Conservation (phyloP, 202 grass and related monocot genomes). For the Eragrostis tef region DNA sequence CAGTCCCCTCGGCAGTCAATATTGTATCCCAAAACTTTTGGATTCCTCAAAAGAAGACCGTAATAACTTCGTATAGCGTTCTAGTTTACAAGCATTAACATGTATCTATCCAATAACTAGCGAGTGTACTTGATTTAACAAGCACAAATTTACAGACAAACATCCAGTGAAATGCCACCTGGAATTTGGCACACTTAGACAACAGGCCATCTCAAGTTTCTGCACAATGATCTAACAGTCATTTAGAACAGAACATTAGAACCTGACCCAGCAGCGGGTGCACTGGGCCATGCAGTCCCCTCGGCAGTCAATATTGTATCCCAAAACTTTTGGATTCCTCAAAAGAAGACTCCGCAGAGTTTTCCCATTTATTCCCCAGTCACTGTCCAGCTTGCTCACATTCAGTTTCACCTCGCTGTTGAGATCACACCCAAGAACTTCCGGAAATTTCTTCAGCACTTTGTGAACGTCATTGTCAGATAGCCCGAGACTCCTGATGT, state of each 20-base stretch:
- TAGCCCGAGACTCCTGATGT: conserved; percentile 67
- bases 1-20: conserved; percentile 94
- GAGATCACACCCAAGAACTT: conserved; percentile 86
- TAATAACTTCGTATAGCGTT: too few species aligned
- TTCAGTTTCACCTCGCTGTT: conserved; percentile 72
- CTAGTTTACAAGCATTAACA: conserved; percentile 31
- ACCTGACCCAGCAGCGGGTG: conserved; percentile 93
- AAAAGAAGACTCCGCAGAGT: conserved; percentile 72
- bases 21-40: conserved; percentile 90
- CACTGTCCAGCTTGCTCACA: conserved; percentile 71
- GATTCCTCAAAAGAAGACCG: conserved; percentile 79
- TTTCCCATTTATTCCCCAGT: conserved; percentile 89
- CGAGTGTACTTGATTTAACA: neutral
- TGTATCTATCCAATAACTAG: neutral
- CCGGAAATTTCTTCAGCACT: conserved; percentile 90
- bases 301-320: conserved; percentile 87
- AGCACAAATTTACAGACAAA: conserved; percentile 1
- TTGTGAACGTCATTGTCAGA: conserved; percentile 74
- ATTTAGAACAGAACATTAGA: conserved; percentile 48
- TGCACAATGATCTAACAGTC: neutral
- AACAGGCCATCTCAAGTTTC: neutral
- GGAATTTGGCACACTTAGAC: neutral
- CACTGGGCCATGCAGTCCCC: conserved; percentile 90
- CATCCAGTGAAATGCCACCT: neutral
- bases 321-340: conserved; percentile 87